Conservation (phyloP, 2,329 filamentous ascomycete genomes). For the Talaromyces amestolkiae region DNA sequence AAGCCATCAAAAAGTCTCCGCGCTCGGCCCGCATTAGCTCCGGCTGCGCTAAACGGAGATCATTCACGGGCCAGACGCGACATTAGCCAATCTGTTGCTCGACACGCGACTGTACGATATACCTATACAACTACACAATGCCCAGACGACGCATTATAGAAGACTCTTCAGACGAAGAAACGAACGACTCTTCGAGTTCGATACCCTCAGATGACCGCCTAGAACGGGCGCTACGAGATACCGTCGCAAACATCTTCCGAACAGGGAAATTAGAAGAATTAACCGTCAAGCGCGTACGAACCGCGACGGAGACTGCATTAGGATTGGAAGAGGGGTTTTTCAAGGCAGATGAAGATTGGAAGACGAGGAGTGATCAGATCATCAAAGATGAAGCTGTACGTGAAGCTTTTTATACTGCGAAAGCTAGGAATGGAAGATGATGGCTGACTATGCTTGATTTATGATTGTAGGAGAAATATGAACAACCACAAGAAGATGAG, state of each 20-base stretch:
- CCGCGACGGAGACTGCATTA: conserved; percentile 52
- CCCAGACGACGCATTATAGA: conserved; percentile 32
- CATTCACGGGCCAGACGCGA: conserved; percentile 3
- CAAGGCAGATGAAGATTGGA: conserved; percentile 56
- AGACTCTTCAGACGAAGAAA: conserved; percentile 33
- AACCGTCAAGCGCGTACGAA: conserved; percentile 57
- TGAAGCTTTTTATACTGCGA: not conserved
- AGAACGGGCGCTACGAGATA: conserved; percentile 40
- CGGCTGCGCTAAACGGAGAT: not conserved
- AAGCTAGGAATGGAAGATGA: not conserved
- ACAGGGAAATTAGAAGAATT: conserved; percentile 50
- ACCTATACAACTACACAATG: conserved; percentile 24
- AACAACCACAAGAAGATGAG: conserved; percentile 14
- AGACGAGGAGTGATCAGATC: conserved; percentile 51
- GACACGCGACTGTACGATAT: not conserved
- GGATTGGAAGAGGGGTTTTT: conserved; percentile 55
- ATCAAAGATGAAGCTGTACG: conserved; percentile 53
- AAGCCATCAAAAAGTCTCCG: not conserved
- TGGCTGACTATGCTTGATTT: not conserved
- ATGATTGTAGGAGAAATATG: conserved; percentile 18
- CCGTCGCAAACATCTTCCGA: conserved; percentile 37
- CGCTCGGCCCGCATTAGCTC: conserved; percentile 8
- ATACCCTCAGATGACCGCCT: conserved; percentile 34
- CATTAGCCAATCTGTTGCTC: not conserved
- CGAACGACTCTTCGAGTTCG: conserved; percentile 20